These are phyloP conservation scores for Narthecium ossifragum DNA, from an alignment of 106 monocot species.

Conservation along the genomic window DNA sequence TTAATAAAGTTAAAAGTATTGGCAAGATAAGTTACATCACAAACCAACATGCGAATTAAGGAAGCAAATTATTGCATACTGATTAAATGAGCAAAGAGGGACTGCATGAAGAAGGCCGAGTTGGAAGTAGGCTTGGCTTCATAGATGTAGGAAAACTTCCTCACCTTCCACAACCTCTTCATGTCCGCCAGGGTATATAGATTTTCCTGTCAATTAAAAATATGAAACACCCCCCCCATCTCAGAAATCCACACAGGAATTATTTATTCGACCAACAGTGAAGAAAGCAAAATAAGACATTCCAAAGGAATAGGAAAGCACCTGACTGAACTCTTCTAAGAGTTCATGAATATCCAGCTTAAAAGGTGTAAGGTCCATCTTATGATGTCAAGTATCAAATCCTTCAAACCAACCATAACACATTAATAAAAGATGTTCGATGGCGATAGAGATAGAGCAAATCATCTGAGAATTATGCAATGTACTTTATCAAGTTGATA, in stretches of 20 bases:
- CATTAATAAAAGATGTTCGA: too few species aligned
- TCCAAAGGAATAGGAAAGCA: not conserved
- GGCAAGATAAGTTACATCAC: not conserved
- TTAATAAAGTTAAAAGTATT: not conserved
- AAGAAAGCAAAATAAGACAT: not conserved
- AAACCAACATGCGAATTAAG: not conserved
- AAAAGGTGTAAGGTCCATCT: conserved; percentile 60
- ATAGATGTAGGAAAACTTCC: conserved; percentile 70
- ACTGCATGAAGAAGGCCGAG: conserved; percentile 65
- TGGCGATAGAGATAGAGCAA: too few species aligned
- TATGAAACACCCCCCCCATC: not conserved
- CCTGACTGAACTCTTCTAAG: conserved; percentile 42
- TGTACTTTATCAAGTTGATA: too few species aligned
- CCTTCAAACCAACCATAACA: too few species aligned
- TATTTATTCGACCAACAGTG: not conserved
- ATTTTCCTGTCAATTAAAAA: conserved; percentile 32
- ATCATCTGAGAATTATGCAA: too few species aligned
- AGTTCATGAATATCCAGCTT: conserved; percentile 79
- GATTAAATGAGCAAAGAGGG: conserved; percentile 59
- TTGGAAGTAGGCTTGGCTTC: conserved; percentile 47
- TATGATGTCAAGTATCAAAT: too few species aligned
- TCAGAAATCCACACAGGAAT: too few species aligned
- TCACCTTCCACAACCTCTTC: conserved; percentile 56
- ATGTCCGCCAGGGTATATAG: conserved; percentile 40
- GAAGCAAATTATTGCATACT: conserved; percentile 13